These are phyloP conservation scores for Scenedesmus sp. DNA, from an alignment of 163 green algal species.

Conservation along the genomic window DNA sequence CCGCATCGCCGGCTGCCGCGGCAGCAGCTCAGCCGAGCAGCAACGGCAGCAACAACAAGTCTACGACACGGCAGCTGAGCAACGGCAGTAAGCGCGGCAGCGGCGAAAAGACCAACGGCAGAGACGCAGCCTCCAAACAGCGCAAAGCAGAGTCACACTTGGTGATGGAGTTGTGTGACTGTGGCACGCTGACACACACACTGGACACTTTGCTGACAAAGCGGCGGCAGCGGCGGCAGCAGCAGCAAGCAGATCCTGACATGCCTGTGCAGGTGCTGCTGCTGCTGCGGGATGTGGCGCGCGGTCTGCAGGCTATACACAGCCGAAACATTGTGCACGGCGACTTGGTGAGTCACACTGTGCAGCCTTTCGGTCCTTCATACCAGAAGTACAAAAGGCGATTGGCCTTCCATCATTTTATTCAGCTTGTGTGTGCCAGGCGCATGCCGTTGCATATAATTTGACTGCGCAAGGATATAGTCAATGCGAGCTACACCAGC, in stretches of 20 bases:
- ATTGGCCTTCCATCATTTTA: no score
- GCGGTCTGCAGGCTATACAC: neutral
- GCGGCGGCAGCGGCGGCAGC: neutral
- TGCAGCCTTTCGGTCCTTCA: no score
- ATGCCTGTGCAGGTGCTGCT: neutral
- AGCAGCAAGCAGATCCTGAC: neutral
- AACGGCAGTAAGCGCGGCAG: neutral
- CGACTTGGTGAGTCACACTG: neutral
- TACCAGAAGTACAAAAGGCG: no score
- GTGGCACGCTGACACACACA: neutral
- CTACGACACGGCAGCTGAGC: neutral
- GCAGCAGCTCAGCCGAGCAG: neutral
- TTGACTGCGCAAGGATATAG: no score
- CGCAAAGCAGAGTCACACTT: neutral
- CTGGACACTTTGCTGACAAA: neutral
- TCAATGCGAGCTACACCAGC: no score
- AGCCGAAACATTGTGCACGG: neutral
- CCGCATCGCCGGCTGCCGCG: no score
- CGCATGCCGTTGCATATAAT: no score
- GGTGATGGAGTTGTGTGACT: slow-evolving; percentile 35
- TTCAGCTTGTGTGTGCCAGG: no score
- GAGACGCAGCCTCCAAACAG: neutral
- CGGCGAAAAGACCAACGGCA: neutral
- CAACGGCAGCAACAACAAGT: no score
- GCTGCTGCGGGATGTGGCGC: slow-evolving; percentile 31